phyloP scores from a whole-genome alignment of 108 stramenopile species.

The Conticribra weissflogii region DNA sequence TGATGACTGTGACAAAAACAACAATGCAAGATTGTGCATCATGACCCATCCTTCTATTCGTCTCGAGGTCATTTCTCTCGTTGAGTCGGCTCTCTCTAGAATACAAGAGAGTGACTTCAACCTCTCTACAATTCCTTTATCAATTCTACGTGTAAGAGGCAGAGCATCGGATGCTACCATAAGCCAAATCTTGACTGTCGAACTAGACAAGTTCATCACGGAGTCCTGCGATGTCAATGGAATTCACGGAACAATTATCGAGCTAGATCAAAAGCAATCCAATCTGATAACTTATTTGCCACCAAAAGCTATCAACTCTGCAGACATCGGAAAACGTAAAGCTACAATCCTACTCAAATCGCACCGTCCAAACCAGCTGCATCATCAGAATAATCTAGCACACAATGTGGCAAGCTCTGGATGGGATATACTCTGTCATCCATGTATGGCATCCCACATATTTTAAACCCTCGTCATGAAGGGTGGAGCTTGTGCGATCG shows the following conservation, averaged over 20 bases:
- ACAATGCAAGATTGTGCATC: constrained; percentile 16
- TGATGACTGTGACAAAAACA: constrained; percentile 1
- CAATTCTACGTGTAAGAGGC: constrained; percentile 43
- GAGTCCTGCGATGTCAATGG: constrained; percentile 3
- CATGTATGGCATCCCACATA: constrained; percentile 40
- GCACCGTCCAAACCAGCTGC: constrained; percentile 32
- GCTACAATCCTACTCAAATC: constrained; percentile 29
- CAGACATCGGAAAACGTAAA: no score
- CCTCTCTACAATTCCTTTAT: constrained; percentile 31
- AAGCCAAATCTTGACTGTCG: constrained; percentile 14
- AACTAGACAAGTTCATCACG: background rate
- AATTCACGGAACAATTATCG: constrained; percentile 32
- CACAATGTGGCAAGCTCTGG: constrained; percentile 62
- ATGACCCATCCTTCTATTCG: constrained; percentile 48
- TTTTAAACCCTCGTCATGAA: constrained; percentile 54
- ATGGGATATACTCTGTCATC: constrained; percentile 70
- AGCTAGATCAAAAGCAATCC: constrained; percentile 3
- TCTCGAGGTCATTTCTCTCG: constrained; percentile 10
- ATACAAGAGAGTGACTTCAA: constrained; percentile 2
- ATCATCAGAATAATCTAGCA: constrained; percentile 28
- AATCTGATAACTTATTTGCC: background rate
- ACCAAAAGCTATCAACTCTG: no score
- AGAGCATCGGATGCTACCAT: constrained; percentile 17
- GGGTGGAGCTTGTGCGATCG: constrained; percentile 67
- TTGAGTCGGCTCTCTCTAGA: constrained; percentile 5